A percentile compares a stretch with the other conserved stretches of the same genome.
phyloP scores from a whole-genome alignment of 148 eudicot species.

The Vaccinium vitisidaea region DNA sequence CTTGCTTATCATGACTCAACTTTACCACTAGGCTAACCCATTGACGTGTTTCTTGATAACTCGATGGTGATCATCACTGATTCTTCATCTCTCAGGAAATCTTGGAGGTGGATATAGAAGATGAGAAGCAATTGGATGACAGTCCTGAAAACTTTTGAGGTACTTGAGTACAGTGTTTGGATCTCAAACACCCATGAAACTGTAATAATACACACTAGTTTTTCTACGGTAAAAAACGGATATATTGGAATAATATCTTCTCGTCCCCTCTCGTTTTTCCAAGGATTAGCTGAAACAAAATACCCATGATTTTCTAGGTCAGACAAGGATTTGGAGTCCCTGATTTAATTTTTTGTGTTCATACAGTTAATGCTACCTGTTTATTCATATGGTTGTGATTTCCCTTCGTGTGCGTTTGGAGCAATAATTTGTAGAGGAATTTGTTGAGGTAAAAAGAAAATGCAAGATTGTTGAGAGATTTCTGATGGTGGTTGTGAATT shows the following conservation, averaged over 20 bases:
- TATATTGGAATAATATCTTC: neutral
- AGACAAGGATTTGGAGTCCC: neutral
- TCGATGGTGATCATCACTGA: neutral
- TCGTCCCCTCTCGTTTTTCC: neutral
- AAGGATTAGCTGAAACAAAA: neutral
- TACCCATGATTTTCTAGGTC: too few relatives aligned
- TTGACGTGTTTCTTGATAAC: neutral
- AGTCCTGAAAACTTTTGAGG: slow-evolving; percentile 76
- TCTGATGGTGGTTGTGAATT: neutral
- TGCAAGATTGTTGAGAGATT: neutral
- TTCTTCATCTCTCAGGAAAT: slow-evolving; percentile 44
- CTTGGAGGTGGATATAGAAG: slow-evolving; percentile 93
- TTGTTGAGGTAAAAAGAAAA: neutral
- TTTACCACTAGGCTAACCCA: neutral
- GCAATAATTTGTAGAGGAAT: neutral
- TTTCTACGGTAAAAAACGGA: neutral
- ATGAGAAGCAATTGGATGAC: slow-evolving; percentile 88
- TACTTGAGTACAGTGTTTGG: neutral
- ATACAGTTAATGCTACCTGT: neutral
- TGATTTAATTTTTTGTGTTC: neutral
- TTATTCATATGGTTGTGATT: neutral
- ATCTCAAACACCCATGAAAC: neutral
- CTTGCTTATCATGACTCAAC: neutral
- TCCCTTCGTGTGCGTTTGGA: neutral
- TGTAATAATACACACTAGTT: neutral